These are phyloP conservation scores for Panus rudis DNA, from an alignment of 768 basidiomycete genomes.

Conservation along the genomic window DNA sequence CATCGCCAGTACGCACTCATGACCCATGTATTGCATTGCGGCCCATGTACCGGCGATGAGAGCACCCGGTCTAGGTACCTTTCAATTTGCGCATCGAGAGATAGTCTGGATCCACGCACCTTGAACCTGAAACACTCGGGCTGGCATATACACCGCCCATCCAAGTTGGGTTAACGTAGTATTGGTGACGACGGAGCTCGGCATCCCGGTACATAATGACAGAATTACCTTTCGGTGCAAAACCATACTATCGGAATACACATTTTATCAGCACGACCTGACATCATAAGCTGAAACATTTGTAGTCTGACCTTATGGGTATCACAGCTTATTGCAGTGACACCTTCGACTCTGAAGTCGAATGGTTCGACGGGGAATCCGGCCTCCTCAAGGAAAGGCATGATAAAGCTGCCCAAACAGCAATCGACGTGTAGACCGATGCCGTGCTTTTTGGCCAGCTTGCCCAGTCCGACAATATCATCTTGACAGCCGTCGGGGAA, in stretches of 20 bases:
- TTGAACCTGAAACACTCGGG: constrained; percentile 83
- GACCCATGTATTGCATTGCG: constrained; percentile 89
- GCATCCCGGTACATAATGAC: constrained; percentile 90
- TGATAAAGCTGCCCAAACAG: constrained; percentile 89
- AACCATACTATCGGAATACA: constrained; percentile 72
- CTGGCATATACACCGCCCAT: constrained; percentile 85
- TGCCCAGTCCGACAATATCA: constrained; percentile 72
- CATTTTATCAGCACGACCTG: too few relatives aligned
- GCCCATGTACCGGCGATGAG: constrained; percentile 96
- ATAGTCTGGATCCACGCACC: constrained; percentile 40
- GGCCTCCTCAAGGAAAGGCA: constrained; percentile 82
- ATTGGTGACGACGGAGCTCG: constrained; percentile 73
- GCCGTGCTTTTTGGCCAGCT: constrained; percentile 65
- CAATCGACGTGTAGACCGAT: constrained; percentile 93
- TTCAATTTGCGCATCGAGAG: background rate
- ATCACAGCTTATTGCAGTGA: constrained; percentile 94
- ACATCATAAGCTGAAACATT: background rate
- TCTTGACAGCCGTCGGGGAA: constrained; percentile 86
- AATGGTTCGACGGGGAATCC: constrained; percentile 71
- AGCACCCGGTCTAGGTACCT: constrained; percentile 70
- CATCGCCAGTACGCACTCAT: constrained; percentile 53
- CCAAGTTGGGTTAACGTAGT: constrained; percentile 82
- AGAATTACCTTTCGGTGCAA: constrained; percentile 92
- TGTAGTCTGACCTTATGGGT: constrained; percentile 90
- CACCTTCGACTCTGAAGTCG: constrained; percentile 87